phyloP scores from a whole-genome alignment of 306 rosid genomes.

The Senna siamea region DNA sequence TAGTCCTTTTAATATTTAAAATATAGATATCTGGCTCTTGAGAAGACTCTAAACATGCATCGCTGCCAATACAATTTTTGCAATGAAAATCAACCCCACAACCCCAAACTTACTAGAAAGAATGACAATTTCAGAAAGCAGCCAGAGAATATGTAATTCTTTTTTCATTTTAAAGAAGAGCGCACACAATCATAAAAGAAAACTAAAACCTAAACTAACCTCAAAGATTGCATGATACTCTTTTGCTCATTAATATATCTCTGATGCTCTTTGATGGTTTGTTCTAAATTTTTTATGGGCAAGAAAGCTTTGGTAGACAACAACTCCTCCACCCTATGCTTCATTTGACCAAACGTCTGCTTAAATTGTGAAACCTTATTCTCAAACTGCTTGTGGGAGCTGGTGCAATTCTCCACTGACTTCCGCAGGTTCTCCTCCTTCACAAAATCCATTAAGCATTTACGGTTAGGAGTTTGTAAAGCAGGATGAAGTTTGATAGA shows the following conservation, averaged over 20 bases:
- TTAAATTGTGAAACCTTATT: constrained; percentile 78
- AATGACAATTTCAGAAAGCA: constrained; percentile 6
- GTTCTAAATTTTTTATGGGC: constrained; percentile 61
- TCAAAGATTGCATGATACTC: constrained; percentile 91
- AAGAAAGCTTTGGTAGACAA: constrained; percentile 56
- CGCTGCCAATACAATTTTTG: constrained; percentile 7
- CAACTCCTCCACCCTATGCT: constrained; percentile 70
- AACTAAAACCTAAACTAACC: constrained; percentile 56
- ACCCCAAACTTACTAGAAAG: not conserved
- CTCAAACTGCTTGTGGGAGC: constrained; percentile 89
- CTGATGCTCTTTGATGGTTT: constrained; percentile 67
- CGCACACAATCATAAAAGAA: not conserved
- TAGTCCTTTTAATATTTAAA: not conserved
- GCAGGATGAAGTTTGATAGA: constrained; percentile 76
- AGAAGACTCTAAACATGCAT: not conserved
- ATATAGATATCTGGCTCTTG: not conserved
- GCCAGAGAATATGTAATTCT: not conserved
- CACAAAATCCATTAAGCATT: constrained; percentile 85
- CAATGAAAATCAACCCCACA: constrained; percentile 19
- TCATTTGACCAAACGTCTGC: constrained; percentile 64
- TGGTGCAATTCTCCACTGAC: constrained; percentile 71
- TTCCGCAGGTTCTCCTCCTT: constrained; percentile 85
- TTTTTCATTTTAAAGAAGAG: not conserved
- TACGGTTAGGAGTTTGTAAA: constrained; percentile 62
- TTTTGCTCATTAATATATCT: constrained; percentile 68